A percentile compares a stretch with the other conserved stretches of the same genome.
phyloP scores from a whole-genome alignment of 116 monocot genomes.

The Phalaenopsis hybrid region DNA sequence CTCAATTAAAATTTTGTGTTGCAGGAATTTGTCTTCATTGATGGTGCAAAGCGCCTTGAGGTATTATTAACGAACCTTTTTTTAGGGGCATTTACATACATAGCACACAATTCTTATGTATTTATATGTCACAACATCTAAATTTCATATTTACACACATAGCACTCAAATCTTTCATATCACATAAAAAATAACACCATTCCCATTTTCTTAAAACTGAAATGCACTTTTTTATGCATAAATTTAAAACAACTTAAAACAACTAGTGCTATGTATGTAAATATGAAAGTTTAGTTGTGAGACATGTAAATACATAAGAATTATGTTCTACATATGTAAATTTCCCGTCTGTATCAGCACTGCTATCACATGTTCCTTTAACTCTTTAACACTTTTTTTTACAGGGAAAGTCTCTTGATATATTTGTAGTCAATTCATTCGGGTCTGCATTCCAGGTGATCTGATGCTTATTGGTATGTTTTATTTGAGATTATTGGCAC shows the following conservation, averaged over 20 bases:
- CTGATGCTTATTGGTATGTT: neutral
- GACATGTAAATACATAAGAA: too few relatives aligned
- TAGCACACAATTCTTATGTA: too few relatives aligned
- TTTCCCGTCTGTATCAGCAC: neutral
- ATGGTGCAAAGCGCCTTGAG: conserved; percentile 74
- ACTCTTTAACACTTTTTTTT: conserved; percentile 1
- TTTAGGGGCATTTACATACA: neutral
- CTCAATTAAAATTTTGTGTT: conserved; percentile 1
- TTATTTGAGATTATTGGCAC: neutral
- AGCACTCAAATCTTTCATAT: too few relatives aligned
- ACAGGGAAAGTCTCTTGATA: conserved; percentile 83
- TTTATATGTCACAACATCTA: too few relatives aligned
- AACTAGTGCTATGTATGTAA: too few relatives aligned
- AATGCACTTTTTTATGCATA: too few relatives aligned
- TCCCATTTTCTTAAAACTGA: too few relatives aligned
- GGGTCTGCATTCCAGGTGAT: conserved; percentile 98
- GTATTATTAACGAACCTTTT: conserved; percentile 26
- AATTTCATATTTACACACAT: too few relatives aligned
- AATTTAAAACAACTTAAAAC: too few relatives aligned
- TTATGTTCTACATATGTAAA: too few relatives aligned
- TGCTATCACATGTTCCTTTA: neutral
- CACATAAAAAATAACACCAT: too few relatives aligned
- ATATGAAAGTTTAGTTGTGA: too few relatives aligned
- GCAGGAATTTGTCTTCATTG: conserved; percentile 95
- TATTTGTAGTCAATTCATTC: conserved; percentile 98